Percentiles rank a stretch among this genome's conserved stretches.
Conservation (phyloP, 2,329 filamentous ascomycete species). For the Cryphonectria japonica region DNA sequence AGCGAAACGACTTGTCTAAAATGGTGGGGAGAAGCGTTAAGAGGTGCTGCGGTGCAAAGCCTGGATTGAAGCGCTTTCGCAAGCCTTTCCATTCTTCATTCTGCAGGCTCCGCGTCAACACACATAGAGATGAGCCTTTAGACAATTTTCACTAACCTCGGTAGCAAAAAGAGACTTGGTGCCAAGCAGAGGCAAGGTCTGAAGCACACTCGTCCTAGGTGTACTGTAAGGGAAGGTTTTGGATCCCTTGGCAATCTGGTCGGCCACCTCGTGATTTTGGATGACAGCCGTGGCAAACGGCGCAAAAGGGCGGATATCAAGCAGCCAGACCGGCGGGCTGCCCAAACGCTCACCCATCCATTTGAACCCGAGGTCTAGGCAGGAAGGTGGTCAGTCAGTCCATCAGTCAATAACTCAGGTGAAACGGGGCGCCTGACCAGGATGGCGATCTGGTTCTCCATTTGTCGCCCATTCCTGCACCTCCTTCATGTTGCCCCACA, state of each 20-base stretch:
- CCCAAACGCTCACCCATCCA: conserved; percentile 38
- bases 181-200: conserved; percentile 26
- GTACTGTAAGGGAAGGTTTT: conserved; percentile 39
- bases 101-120: conserved; percentile 10
- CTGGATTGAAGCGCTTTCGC: conserved; percentile 43
- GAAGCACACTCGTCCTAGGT: conserved; percentile 38
- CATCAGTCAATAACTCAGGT: not conserved
- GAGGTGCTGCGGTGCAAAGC: conserved; percentile 45
- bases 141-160: not conserved
- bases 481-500: conserved; percentile 19
- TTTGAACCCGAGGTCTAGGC: conserved; percentile 33
- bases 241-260: conserved; percentile 41
- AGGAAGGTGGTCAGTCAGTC: not conserved
- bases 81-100: conserved; percentile 39
- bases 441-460: conserved; percentile 2
- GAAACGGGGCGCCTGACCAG: not conserved
- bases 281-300: conserved; percentile 33
- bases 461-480: not conserved
- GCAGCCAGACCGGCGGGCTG: conserved; percentile 39
- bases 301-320: conserved; percentile 41
- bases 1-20: conserved; percentile 40
- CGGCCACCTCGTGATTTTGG: conserved; percentile 40
- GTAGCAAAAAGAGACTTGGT: conserved; percentile 6
- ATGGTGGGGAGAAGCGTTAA: conserved; percentile 42
- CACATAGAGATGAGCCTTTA: too few relatives aligned